Base-by-base conservation (phyloP, 495 filamentous ascomycete genomes). In the Lasiosphaeris hirsuta region DNA sequence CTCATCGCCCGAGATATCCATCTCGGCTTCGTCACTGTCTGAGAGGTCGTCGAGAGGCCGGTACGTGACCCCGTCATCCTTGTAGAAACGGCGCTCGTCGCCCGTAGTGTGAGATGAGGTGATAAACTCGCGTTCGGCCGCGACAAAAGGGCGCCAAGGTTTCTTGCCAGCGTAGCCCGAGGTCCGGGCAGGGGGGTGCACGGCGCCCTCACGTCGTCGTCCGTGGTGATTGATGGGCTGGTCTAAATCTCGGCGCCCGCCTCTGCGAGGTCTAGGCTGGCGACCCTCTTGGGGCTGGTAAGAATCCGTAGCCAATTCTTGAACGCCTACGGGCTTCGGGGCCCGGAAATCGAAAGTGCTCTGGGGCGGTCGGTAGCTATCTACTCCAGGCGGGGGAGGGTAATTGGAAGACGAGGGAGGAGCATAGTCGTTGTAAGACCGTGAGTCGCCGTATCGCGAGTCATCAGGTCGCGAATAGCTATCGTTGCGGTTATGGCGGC, bases 21-120 rank as follows among this genome's bases (percentile, higher is more conserved):
- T 90, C 10, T 83, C 84, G 3, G 81, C 79, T 66, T 89, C 86
- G 49, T 90, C 90, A 61, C 84, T 88, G 59, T 90, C 85, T 23
- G 87, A 88, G 14, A 90, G 69, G 7, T 88, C 80, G 7, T 84
- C 79, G 1, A 86, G 55, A 11, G 78, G 58, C 42, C 72, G 66
- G 58, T 76, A 80, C 34, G 70, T 80, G 9, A 69, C 69, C 33
- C 69, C 72, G 1, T 63, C 63, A 4, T 68, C 58, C 7, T 65
- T 61, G 49, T 77, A 75, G 23, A 77, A 62, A 50, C 66, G 69
- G n/a, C 67, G 55, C 56, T 73, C 72, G 9, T 64, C 15, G 3
- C 66, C 57, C 30, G 63, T 61, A 37, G 69, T 62, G 37, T 75
- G 70, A 39, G 65, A 57, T 41, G 65, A 63, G 34, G 57, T 64